Evolutionary conservation across 495 filamentous ascomycete species (phyloP).

Genomic region (Symbiotaphrina buchneri): DNA sequence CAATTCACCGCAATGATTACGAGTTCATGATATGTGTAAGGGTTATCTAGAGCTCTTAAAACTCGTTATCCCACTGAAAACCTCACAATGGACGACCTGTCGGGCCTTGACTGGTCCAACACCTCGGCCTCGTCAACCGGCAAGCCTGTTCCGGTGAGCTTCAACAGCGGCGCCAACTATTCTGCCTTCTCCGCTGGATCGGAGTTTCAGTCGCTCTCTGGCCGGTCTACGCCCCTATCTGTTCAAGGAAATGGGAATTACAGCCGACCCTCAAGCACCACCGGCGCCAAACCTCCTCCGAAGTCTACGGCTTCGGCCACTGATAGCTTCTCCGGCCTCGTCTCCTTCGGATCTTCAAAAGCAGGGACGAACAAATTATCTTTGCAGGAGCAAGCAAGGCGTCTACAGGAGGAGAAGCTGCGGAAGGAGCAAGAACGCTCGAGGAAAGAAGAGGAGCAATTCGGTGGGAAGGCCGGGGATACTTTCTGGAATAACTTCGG

Average conservation of each 20-base stretch:
- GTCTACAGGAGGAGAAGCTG: conserved; percentile 51
- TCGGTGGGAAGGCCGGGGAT: conserved; percentile 38
- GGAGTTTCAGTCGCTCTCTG: conserved; percentile 28
- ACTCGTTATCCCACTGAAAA: too few species aligned
- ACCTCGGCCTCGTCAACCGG: not conserved
- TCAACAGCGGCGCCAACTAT: too few species aligned
- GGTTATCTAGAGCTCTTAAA: too few species aligned
- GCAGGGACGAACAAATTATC: conserved; percentile 41
- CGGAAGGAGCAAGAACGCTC: conserved; percentile 51
- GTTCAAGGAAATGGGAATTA: conserved; percentile 16
- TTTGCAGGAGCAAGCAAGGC: conserved; percentile 67
- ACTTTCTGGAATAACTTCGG: conserved; percentile 51
- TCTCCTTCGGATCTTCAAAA: conserved; percentile 51
- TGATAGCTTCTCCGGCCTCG: conserved; percentile 80
- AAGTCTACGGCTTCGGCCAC: conserved; percentile 36
- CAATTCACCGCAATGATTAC: too few species aligned
- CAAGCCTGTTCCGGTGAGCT: conserved; percentile 25
- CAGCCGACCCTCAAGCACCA: conserved; percentile 8
- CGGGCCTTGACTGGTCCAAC: conserved; percentile 3
- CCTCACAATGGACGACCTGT: conserved; percentile 5
- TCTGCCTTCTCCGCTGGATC: too few species aligned
- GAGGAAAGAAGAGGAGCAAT: conserved; percentile 46
- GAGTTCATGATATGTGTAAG: too few species aligned
- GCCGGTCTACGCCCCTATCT: conserved; percentile 44
- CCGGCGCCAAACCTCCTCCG: conserved; percentile 23